Evolutionary conservation across 2,329 filamentous ascomycete species (phyloP).

Genomic region (Tolypocladium cylindrosporum): DNA sequence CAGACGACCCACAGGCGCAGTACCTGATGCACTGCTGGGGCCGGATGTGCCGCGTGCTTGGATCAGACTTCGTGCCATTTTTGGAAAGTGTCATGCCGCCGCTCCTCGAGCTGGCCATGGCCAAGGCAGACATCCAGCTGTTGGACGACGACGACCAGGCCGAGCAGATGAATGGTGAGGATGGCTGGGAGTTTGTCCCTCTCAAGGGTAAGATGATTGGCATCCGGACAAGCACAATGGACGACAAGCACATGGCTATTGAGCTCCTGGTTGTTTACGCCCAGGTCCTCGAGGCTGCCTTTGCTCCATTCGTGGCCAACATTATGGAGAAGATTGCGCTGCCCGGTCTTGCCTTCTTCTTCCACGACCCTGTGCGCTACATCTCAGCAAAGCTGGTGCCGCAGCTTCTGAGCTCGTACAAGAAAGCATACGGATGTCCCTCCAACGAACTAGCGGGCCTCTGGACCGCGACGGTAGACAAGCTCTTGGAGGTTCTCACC

Average conservation of each 20-base stretch:
- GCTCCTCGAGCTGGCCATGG: slow-evolving; percentile 78
- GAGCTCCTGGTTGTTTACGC: slow-evolving; percentile 96
- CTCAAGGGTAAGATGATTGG: slow-evolving; percentile 97
- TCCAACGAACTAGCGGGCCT: slow-evolving; percentile 72
- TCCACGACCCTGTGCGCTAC: slow-evolving; percentile 94
- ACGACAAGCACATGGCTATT: slow-evolving; percentile 99
- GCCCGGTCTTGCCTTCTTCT: slow-evolving; percentile 93
- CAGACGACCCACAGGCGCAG: slow-evolving; percentile 91
- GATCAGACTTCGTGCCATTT: slow-evolving; percentile 84
- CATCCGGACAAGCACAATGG: slow-evolving; percentile 91
- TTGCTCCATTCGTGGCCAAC: slow-evolving; percentile 82
- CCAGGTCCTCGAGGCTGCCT: slow-evolving; percentile 84
- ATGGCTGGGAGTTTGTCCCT: slow-evolving; percentile 95
- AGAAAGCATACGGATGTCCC: slow-evolving; percentile 75
- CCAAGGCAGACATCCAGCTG: slow-evolving; percentile 94
- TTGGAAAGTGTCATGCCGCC: slow-evolving; percentile 90
- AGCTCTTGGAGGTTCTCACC: slow-evolving; percentile 84
- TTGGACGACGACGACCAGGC: slow-evolving; percentile 92
- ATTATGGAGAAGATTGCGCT: slow-evolving; percentile 96
- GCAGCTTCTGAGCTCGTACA: slow-evolving; percentile 85
- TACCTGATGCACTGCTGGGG: slow-evolving; percentile 99
- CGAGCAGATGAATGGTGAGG: slow-evolving; percentile 84
- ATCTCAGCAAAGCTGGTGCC: slow-evolving; percentile 93
- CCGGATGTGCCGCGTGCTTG: slow-evolving; percentile 92
- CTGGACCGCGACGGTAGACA: slow-evolving; percentile 79